A percentile compares a stretch with the other conserved stretches of the same genome.
These are phyloP conservation scores for Tilletiaria anomala DNA, from an alignment of 1,284 basidiomycete species.

Conservation along the genomic window DNA sequence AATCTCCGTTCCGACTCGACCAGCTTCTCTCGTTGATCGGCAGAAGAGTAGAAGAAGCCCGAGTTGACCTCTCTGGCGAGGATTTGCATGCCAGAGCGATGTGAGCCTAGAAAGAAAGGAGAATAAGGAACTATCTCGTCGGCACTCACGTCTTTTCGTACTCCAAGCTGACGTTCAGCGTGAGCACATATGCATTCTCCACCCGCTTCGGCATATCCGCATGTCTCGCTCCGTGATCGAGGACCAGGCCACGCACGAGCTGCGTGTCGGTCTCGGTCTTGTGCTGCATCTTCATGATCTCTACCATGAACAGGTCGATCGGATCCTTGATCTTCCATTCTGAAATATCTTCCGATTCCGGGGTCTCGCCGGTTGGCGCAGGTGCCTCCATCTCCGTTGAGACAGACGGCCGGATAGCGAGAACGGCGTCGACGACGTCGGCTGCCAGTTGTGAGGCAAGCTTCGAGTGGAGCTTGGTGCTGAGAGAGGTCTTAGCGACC, in stretches of 20 bases:
- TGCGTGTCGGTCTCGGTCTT: conserved; percentile 96
- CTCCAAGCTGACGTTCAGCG: conserved; percentile 91
- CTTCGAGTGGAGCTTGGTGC: conserved; percentile 74
- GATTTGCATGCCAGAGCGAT: not conserved
- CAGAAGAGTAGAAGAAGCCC: conserved; percentile 96
- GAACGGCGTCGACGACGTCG: conserved; percentile 87
- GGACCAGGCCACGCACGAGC: conserved; percentile 80
- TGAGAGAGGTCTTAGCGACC: conserved; percentile 83
- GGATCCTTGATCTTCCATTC: conserved; percentile 45
- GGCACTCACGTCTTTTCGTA: conserved; percentile 89
- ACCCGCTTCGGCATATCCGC: conserved; percentile 98
- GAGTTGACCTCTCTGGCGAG: conserved; percentile 83
- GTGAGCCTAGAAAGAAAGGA: not conserved
- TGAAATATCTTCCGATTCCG: conserved; percentile 21
- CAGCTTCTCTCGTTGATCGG: conserved; percentile 95
- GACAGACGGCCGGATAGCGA: conserved; percentile 54
- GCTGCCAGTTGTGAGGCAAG: conserved; percentile 79
- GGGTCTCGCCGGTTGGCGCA: conserved; percentile 20
- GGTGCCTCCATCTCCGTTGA: conserved; percentile 18
- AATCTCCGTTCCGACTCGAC: conserved; percentile 92
- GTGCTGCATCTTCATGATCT: conserved; percentile 99
- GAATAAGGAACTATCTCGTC: not conserved
- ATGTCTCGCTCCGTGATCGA: conserved; percentile 86
- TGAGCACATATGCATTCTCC: conserved; percentile 90
- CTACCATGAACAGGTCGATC: conserved; percentile 98